A percentile compares a stretch with the other conserved stretches of the same genome.
Conservation (phyloP, 139 green algal species). For the Micractinium sp. region DNA sequence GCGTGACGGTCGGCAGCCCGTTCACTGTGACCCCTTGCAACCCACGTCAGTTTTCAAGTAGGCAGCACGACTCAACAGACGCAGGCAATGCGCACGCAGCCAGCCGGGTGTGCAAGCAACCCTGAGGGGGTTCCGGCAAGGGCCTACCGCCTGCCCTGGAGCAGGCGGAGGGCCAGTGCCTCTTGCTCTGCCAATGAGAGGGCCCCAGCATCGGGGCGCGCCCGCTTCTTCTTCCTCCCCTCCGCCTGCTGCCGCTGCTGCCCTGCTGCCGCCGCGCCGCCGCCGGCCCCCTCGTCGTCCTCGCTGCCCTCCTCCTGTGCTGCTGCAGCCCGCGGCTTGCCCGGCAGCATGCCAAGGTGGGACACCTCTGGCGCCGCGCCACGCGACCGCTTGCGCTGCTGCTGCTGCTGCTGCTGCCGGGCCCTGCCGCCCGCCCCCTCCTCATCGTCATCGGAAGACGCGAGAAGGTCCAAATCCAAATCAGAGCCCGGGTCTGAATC, state of each 20-base stretch:
- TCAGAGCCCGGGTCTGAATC: background rate
- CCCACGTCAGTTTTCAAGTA: no score
- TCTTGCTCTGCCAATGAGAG: slow-evolving; percentile 70
- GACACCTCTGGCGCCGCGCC: slow-evolving; percentile 29
- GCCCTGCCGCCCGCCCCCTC: background rate
- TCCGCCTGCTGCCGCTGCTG: background rate
- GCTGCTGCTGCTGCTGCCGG: slow-evolving; percentile 16
- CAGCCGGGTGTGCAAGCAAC: no score
- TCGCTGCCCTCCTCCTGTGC: background rate
- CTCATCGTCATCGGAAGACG: slow-evolving; percentile 34
- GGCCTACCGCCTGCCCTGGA: slow-evolving; percentile 36
- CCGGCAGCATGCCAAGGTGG: slow-evolving; percentile 57
- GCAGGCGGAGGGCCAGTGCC: slow-evolving; percentile 67
- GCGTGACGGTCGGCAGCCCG: no score
- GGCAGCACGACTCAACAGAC: no score
- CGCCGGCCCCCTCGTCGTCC: background rate
- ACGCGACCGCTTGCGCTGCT: slow-evolving; percentile 7
- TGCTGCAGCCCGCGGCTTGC: background rate
- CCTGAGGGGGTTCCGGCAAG: no score
- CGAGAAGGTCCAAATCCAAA: slow-evolving; percentile 25
- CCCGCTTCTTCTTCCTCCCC: slow-evolving; percentile 14
- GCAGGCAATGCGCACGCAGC: no score
- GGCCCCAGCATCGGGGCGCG: background rate
- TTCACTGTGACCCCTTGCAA: no score
- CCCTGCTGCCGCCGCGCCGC: slow-evolving; percentile 9